Base-by-base conservation (phyloP, 306 rosid species). In the Citrullus mucosospermus region DNA sequence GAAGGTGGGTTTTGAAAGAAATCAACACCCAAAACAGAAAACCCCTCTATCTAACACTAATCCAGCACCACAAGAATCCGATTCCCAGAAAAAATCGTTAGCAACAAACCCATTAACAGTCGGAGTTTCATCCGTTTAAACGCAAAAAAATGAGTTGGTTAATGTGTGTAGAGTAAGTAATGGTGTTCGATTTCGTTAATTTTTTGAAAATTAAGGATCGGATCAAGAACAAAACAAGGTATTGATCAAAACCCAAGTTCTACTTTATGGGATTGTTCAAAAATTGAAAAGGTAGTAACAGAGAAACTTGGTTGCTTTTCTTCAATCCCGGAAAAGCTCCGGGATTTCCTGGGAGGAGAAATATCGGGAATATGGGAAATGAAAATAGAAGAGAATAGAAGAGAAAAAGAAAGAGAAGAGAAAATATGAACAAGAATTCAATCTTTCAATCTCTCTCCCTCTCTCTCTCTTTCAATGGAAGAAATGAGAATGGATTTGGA, bases 201-300 rank as follows among this genome's bases (percentile, higher is more conserved):
- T 17, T 2, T 17, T 10, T 53, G 20, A 53, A 74, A 51, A 53
- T 1, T 5, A 4, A 74, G 62, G 61, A 74, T 74, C 59, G 2
- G 78, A 74, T 74, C 78, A 74, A 53, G 48, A 74, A 74, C 61
- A 73, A 17, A 34, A 51, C 9, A 53, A 2, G 62, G 14, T 3
- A 71, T 48, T 50, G 78, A 41, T 46, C n/a, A 71, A 51, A 50
- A 81, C 66, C 41, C 46, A 68, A 82, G 77, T 43, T 50, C 38
- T 62, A 75, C 39, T 61, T 76, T 36, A 51, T 34, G 48, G 77
- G 44, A 71, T 79, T 71, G 48, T 68, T 81, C 72, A 58, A 72
- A 81, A 81, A 48, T 25, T 28, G 60, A 36, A 39, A 48, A 2
- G 32, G 69, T 18, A 56, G 78, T 32, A 54, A 22, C 66, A 81